Evolutionary conservation across 169 alveolate genomes (phyloP).

Genomic region (Babesia ovis): DNA sequence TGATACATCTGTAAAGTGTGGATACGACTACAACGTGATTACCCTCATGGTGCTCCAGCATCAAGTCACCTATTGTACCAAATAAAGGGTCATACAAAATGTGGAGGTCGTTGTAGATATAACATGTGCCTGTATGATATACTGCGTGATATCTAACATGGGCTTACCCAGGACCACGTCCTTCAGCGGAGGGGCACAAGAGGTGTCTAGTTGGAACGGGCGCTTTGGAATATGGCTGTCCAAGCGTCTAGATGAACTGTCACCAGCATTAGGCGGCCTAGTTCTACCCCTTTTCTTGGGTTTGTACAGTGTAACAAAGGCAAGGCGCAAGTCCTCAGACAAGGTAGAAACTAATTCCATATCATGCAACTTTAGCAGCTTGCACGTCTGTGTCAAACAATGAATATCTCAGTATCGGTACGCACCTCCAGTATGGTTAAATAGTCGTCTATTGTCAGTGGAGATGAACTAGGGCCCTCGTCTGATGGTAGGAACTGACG

Average conservation of each 20-base stretch:
- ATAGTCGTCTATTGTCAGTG: conserved; percentile 18
- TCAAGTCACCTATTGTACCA: conserved; percentile 29
- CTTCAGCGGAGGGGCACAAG: conserved; percentile 2
- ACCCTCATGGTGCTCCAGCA: conserved; percentile 28
- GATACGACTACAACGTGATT: not conserved
- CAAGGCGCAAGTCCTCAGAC: conserved; percentile 33
- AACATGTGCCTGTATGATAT: conserved; percentile 20
- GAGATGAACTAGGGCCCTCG: not conserved
- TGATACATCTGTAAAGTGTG: not conserved
- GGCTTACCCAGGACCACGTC: conserved; percentile 14
- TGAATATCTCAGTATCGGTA: not conserved
- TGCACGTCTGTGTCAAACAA: conserved; percentile 26
- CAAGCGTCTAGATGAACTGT: not conserved
- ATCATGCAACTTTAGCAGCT: conserved; percentile 15
- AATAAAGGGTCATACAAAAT: conserved; percentile 60
- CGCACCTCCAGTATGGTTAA: conserved; percentile 33
- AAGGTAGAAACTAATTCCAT: conserved; percentile 41
- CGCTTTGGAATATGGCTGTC: not conserved
- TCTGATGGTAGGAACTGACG: not conserved
- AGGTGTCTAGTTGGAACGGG: not conserved
- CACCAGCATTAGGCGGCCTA: not conserved
- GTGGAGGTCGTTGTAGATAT: conserved; percentile 31
- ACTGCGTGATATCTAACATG: not conserved
- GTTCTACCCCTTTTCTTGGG: not conserved
- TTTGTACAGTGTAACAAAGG: conserved; percentile 4